Evolutionary conservation across 202 grass and related monocot genomes (phyloP).

Genomic region (Hordeum pubiflorum): DNA sequence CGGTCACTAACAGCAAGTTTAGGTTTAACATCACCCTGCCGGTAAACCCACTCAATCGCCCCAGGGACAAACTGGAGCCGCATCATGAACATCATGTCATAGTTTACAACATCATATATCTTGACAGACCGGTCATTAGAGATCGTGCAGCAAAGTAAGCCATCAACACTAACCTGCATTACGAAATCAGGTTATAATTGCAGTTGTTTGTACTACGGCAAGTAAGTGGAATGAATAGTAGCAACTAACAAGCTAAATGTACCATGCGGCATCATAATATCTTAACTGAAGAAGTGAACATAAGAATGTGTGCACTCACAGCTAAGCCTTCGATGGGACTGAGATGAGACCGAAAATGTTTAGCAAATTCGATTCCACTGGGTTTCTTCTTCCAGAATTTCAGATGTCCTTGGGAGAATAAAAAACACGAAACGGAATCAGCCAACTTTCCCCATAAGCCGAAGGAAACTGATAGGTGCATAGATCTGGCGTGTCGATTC

Average conservation of each 20-base stretch:
- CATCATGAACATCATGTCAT: slow-evolving; percentile 99
- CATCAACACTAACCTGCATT: slow-evolving; percentile 86
- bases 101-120: slow-evolving; percentile 98
- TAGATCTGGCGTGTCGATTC: slow-evolving; percentile 11
- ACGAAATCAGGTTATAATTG: slow-evolving; percentile 50
- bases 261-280: neutral
- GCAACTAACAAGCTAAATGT: slow-evolving; percentile 13
- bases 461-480: neutral
- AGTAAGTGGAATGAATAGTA: neutral
- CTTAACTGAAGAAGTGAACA: neutral
- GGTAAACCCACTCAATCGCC: slow-evolving; percentile 82
- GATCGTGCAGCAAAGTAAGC: slow-evolving; percentile 92
- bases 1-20: slow-evolving; percentile 87
- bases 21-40: slow-evolving; percentile 81
- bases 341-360: slow-evolving; percentile 94
- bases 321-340: slow-evolving; percentile 93
- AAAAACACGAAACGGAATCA: neutral
- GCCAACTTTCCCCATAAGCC: neutral
- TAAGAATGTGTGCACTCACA: slow-evolving; percentile 47
- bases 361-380: slow-evolving; percentile 82
- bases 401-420: slow-evolving; percentile 53
- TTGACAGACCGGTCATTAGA: slow-evolving; percentile 68
- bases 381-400: slow-evolving; percentile 99
- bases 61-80: slow-evolving; percentile 77
- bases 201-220: neutral